Percentiles rank a stretch among this genome's conserved stretches.
Conservation (phyloP, 139 green algal species). For the Picochlorum sp. region DNA sequence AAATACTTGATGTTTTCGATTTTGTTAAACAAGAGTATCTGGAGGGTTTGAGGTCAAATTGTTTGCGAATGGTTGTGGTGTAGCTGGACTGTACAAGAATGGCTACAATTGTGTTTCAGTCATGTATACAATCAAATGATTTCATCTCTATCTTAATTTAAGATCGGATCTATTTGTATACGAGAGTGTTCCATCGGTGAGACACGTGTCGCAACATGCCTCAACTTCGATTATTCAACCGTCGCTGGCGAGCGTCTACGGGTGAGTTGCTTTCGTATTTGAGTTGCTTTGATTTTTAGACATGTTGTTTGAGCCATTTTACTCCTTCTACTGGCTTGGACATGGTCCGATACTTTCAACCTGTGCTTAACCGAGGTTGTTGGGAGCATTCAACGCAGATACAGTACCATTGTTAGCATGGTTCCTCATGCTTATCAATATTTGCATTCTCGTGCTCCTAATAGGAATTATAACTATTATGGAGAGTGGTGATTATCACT, state of each 20-base stretch:
- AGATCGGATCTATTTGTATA: neutral
- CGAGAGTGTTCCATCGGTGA: neutral
- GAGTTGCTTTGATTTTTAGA: neutral
- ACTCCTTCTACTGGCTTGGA: too few relatives aligned
- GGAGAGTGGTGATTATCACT: too few relatives aligned
- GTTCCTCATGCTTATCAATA: neutral
- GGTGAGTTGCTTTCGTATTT: neutral
- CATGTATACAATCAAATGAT: too few relatives aligned
- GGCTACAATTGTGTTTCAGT: too few relatives aligned
- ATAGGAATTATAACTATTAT: too few relatives aligned
- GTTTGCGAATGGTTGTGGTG: too few relatives aligned
- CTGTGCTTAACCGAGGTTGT: neutral
- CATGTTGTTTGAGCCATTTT: neutral
- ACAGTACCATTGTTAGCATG: neutral
- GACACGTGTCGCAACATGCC: neutral
- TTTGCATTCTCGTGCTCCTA: too few relatives aligned
- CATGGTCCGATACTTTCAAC: neutral
- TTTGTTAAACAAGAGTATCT: too few relatives aligned
- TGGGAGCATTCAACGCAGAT: constrained; percentile 1
- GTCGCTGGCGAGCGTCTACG: neutral
- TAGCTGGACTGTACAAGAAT: too few relatives aligned
- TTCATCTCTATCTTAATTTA: too few relatives aligned
- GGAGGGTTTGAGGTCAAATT: too few relatives aligned
- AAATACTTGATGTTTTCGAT: too few relatives aligned
- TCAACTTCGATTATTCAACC: neutral